phyloP scores from a whole-genome alignment of 2,329 filamentous ascomycete genomes.

The Colletotrichum musicola region DNA sequence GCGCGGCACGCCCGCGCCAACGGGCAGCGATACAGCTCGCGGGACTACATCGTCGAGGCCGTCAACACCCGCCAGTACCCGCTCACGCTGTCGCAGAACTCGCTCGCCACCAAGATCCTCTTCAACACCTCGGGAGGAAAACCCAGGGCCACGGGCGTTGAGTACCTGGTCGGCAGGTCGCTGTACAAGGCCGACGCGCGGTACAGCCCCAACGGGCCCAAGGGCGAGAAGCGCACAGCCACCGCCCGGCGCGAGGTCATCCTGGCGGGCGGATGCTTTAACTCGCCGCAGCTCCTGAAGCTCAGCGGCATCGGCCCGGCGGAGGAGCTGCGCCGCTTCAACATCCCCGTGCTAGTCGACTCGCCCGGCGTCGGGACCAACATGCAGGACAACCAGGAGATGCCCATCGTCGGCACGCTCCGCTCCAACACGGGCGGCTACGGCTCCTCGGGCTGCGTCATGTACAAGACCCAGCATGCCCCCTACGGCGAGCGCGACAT shows the following conservation, averaged over 20 bases:
- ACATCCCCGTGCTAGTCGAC: slow-evolving; percentile 59
- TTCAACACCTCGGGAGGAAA: slow-evolving; percentile 16
- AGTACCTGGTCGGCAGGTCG: slow-evolving; percentile 41
- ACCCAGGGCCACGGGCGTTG: neutral
- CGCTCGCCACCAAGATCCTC: slow-evolving; percentile 33
- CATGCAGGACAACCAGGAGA: slow-evolving; percentile 59
- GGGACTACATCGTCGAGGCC: slow-evolving; percentile 44
- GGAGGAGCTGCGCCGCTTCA: slow-evolving; percentile 55
- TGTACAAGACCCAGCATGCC: slow-evolving; percentile 40
- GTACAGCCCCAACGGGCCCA: slow-evolving; percentile 40
- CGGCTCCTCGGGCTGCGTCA: slow-evolving; percentile 47
- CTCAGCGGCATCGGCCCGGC: slow-evolving; percentile 62
- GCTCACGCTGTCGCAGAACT: slow-evolving; percentile 27
- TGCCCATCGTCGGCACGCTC: slow-evolving; percentile 47
- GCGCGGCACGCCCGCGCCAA: slow-evolving; percentile 45
- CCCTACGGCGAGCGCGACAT: slow-evolving; percentile 61
- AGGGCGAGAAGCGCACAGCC: slow-evolving; percentile 38
- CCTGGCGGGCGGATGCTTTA: slow-evolving; percentile 62
- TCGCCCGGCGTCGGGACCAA: slow-evolving; percentile 64
- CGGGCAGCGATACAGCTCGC: slow-evolving; percentile 45
- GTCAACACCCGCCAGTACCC: slow-evolving; percentile 21
- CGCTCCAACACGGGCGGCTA: slow-evolving; percentile 39
- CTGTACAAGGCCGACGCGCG: slow-evolving; percentile 41
- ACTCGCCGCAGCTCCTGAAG: slow-evolving; percentile 65
- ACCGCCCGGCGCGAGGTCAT: slow-evolving; percentile 59